Evolutionary conservation across 345 rosid species (phyloP).

Genomic region (Microthlaspi erraticum): DNA sequence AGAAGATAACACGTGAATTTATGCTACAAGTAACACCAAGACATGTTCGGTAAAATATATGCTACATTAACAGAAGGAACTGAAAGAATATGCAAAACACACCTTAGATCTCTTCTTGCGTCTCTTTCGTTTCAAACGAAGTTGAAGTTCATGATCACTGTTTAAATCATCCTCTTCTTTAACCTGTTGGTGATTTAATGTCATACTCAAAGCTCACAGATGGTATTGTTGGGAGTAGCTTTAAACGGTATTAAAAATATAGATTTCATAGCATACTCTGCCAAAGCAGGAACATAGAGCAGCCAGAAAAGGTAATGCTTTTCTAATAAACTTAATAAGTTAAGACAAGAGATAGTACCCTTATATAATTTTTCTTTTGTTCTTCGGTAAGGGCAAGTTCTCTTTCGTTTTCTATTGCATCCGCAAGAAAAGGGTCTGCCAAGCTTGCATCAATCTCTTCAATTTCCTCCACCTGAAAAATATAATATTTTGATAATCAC

Average conservation of each 20-base stretch:
- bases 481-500: conserved; percentile 16
- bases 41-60: conserved; percentile 11
- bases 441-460: conserved; percentile 76
- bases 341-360: conserved; percentile 53
- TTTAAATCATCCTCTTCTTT: conserved; percentile 96
- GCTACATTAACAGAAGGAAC: conserved; percentile 26
- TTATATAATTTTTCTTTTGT: conserved; percentile 71
- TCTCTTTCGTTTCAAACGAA: conserved; percentile 75
- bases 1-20: conserved; percentile 14
- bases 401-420: conserved; percentile 83
- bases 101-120: conserved; percentile 67
- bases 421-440: conserved; percentile 76
- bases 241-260: conserved; percentile 19
- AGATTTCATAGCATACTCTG: conserved; percentile 18
- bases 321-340: conserved; percentile 2
- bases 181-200: conserved; percentile 60
- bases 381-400: conserved; percentile 81
- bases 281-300: conserved; percentile 30
- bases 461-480: conserved; percentile 92
- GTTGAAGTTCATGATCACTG: conserved; percentile 77
- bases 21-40: conserved; percentile 14
- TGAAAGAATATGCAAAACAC: conserved; percentile 20
- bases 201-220: conserved; percentile 32
- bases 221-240: conserved; percentile 15
- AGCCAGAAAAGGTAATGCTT: conserved; percentile 30